These are phyloP conservation scores for Alnus rubra DNA, from an alignment of 306 rosid genomes.

Conservation along the genomic window DNA sequence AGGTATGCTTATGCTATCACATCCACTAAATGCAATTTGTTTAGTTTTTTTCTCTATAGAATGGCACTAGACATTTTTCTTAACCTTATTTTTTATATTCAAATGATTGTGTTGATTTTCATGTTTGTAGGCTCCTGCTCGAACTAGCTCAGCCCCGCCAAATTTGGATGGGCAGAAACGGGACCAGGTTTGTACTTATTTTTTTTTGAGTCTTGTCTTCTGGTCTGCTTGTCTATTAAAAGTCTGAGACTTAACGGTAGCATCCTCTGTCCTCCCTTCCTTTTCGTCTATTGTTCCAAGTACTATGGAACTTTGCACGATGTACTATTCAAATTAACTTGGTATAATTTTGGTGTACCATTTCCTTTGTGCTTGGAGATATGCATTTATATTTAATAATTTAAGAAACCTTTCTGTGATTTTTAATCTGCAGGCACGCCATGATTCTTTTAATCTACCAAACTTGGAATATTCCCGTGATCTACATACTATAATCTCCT, in stretches of 20 bases:
- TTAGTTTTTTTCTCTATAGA: too few species aligned
- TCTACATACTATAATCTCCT: too few species aligned
- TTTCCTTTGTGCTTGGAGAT: neutral
- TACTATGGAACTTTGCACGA: neutral
- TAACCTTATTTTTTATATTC: too few species aligned
- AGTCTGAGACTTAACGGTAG: slow-evolving; percentile 7
- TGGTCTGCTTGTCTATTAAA: slow-evolving; percentile 14
- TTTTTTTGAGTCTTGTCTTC: neutral
- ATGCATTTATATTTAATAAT: slow-evolving; percentile 3
- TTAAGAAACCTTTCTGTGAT: slow-evolving; percentile 21
- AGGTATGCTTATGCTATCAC: too few species aligned
- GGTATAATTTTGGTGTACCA: neutral
- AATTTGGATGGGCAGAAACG: too few species aligned
- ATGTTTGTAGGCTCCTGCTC: too few species aligned
- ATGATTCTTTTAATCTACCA: slow-evolving; percentile 38
- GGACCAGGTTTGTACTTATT: slow-evolving; percentile 58
- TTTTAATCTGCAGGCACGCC: slow-evolving; percentile 59
- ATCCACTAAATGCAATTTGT: too few species aligned
- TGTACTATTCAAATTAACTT: neutral
- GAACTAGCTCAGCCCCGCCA: too few species aligned
- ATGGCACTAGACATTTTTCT: too few species aligned
- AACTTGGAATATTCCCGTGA: too few species aligned
- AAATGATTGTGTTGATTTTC: too few species aligned
- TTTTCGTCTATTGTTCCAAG: neutral
- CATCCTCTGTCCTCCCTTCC: neutral